phyloP scores from a whole-genome alignment of 768 basidiomycete species.

The Termitomyces titanicus region DNA sequence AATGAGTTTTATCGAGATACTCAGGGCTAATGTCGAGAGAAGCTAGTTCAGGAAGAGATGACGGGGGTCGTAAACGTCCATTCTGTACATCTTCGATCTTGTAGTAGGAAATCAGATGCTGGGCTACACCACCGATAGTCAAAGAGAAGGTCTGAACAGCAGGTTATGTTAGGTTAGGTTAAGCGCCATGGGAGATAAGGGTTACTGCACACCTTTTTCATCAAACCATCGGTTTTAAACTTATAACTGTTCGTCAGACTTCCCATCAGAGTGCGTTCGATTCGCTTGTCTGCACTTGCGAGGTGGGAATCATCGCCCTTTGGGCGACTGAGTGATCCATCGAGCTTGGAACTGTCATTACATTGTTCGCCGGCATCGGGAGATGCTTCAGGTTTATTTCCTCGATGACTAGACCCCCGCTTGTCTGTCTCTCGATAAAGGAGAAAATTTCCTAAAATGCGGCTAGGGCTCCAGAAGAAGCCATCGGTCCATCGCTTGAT shows the following conservation, averaged over 20 bases:
- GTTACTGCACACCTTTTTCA: conserved; percentile 81
- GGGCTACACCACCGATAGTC: conserved; percentile 77
- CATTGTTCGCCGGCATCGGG: conserved; percentile 33
- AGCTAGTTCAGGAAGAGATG: conserved; percentile 82
- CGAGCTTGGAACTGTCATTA: conserved; percentile 23
- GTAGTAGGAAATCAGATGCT: conserved; percentile 96
- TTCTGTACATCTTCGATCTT: conserved; percentile 86
- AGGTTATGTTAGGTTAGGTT: conserved; percentile 7
- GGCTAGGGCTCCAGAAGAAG: conserved; percentile 91
- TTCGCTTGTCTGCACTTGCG: conserved; percentile 59
- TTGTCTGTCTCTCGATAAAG: conserved; percentile 95
- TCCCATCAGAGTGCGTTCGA: conserved; percentile 82
- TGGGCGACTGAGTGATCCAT: conserved; percentile 58
- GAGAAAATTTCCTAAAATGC: conserved; percentile 93
- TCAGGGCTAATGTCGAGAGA: conserved; percentile 83
- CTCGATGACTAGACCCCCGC: conserved; percentile 61
- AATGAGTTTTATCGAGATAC: conserved; percentile 88
- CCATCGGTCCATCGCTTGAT: conserved; percentile 99
- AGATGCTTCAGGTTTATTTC: conserved; percentile 37
- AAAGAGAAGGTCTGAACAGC: conserved; percentile 80
- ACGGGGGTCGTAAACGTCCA: conserved; percentile 85
- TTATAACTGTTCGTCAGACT: conserved; percentile 91
- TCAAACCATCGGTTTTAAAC: conserved; percentile 89
- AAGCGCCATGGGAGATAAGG: neutral
- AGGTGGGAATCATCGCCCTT: conserved; percentile 44